Base-by-base conservation (phyloP, 768 basidiomycete species). In the Cystobasidium ongulense region DNA sequence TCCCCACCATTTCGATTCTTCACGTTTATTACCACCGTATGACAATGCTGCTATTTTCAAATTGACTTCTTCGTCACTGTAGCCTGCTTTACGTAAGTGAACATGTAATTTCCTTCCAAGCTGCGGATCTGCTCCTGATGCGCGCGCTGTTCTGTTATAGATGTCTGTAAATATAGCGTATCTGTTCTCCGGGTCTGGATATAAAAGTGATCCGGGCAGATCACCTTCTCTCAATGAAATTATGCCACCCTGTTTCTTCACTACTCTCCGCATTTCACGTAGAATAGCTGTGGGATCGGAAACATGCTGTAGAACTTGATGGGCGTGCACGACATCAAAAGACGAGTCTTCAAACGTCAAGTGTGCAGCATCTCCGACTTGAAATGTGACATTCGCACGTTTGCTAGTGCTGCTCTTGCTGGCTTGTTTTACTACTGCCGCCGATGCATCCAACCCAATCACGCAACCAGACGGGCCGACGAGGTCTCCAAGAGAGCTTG, bases 231-330 rank as follows among this genome's bases (percentile, higher is more conserved):
- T 81, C 5, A 77, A 80, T 2, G 84, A 84, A 53, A 86, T 82
- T 66, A 85, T 53, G 33, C 65, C 65, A n/a, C 65, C 65, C 2
- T 13, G 74, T 0, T 81, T 79, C 75, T 84, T 84, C 0, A 82
- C 80, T 2, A 86, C 85, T 23, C 85, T 80, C 27, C 78, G 76
- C 84, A 86, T 85, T 81, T 86, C 86, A 59, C 76, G 75, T 39
- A 85, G 78, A 0, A 83, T 83, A 21, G 59, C 61, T 13, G 84
- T 78, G 0, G 85, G 84, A 64, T 85, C 82, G 1, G 75, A 57
- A 61, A 86, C 76, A 79, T 86, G 86, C 75, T 84, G 82, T 1
- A 86, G 80, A 7, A 86, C 85, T 76, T 85, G 85, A 72, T 85
- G 84, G 25, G 83, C 81, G 76, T 84, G 83, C 1, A 85, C 84